Conservation (phyloP, 1,139 yeast species). For the Scheffersomyces titani region DNA sequence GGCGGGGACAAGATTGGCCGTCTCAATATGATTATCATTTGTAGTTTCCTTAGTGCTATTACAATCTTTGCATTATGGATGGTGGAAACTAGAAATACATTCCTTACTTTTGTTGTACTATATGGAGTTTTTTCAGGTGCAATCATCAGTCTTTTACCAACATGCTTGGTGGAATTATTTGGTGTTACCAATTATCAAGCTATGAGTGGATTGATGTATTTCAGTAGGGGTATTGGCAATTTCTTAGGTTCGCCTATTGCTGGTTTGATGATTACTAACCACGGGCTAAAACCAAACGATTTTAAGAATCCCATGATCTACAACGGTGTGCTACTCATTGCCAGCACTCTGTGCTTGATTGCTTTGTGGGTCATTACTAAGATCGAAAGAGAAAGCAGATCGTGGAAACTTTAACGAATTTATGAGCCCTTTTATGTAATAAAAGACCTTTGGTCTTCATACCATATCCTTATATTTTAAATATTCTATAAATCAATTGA, state of each 20-base stretch:
- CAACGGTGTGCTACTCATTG: constrained; percentile 23
- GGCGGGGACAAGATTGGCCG: constrained; percentile 39
- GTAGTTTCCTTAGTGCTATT: constrained; percentile 31
- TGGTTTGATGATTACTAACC: constrained; percentile 23
- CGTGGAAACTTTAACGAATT: neutral
- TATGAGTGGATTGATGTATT: constrained; percentile 28
- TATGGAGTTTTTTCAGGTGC: constrained; percentile 41
- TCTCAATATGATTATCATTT: constrained; percentile 36
- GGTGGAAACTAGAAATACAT: constrained; percentile 25
- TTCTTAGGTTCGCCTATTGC: constrained; percentile 36
- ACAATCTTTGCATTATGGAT: constrained; percentile 37
- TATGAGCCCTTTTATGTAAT: neutral
- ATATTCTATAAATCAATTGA: neutral
- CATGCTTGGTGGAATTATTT: constrained; percentile 40
- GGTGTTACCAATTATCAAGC: constrained; percentile 33
- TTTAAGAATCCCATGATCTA: constrained; percentile 25
- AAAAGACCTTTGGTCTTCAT: neutral
- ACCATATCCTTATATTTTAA: neutral
- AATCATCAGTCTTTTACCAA: constrained; percentile 38
- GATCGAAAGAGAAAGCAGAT: neutral
- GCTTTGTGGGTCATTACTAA: constrained; percentile 5
- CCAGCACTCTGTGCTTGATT: constrained; percentile 18
- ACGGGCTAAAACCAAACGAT: constrained; percentile 16
- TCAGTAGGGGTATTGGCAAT: constrained; percentile 32
- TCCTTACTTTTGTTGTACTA: constrained; percentile 37